Conservation (phyloP, 371 early-diverging fungal genomes). For the Rhizopus microsporus region DNA sequence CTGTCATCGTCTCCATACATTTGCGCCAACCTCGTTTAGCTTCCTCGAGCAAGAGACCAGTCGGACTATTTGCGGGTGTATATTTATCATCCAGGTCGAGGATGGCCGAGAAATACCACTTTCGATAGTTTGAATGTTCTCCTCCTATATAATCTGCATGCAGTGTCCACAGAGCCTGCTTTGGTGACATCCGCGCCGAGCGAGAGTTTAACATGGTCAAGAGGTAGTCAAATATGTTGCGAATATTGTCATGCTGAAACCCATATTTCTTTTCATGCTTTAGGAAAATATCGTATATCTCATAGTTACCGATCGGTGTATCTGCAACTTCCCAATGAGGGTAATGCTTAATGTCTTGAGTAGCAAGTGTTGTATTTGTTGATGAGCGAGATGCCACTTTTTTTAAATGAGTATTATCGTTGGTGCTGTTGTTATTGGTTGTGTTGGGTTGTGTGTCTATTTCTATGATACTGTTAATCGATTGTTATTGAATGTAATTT, state of each 20-base stretch:
- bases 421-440: too few relatives aligned
- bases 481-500: too few relatives aligned
- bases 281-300: conserved; percentile 68
- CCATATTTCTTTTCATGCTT: conserved; percentile 71
- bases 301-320: conserved; percentile 23
- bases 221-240: conserved; percentile 74
- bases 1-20: conserved; percentile 72
- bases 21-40: conserved; percentile 76
- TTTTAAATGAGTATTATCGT: not conserved
- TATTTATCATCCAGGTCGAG: conserved; percentile 63
- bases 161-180: conserved; percentile 72
- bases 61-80: conserved; percentile 30
- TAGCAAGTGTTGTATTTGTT: conserved; percentile 4
- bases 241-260: conserved; percentile 76
- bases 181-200: conserved; percentile 76
- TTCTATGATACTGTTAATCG: too few relatives aligned
- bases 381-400: not conserved
- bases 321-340: conserved; percentile 17
- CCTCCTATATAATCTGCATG: conserved; percentile 90
- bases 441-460: too few relatives aligned
- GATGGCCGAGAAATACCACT: conserved; percentile 85
- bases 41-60: conserved; percentile 42
- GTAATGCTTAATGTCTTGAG: conserved; percentile 6
- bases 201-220: conserved; percentile 83
- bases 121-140: conserved; percentile 83